A percentile compares a stretch with the other conserved stretches of the same genome.
Evolutionary conservation across 2,329 filamentous ascomycete species (phyloP).

Genomic region (Lojkania enalia): DNA sequence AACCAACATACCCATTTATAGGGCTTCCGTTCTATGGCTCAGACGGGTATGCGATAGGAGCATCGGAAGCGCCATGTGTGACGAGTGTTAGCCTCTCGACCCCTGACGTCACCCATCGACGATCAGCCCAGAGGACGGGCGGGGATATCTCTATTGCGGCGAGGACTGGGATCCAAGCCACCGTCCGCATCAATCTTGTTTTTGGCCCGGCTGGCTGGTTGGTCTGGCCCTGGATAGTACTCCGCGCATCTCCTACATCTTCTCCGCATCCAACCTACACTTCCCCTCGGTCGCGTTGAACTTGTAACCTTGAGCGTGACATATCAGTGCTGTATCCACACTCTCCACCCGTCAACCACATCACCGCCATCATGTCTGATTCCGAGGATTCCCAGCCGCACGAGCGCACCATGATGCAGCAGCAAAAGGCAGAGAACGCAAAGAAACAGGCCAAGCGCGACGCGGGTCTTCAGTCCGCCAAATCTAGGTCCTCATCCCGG

Average conservation of each 20-base stretch:
- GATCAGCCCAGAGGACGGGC: conserved; percentile 9
- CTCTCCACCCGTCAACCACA: not conserved
- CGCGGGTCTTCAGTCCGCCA: conserved; percentile 45
- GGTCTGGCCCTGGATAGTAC: conserved; percentile 17
- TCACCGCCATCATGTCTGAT: conserved; percentile 36
- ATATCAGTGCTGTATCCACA: no score
- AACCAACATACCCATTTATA: no score
- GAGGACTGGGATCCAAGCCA: conserved; percentile 7
- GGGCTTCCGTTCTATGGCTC: no score
- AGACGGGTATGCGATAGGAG: no score
- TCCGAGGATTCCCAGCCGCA: conserved; percentile 42
- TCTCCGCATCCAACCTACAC: conserved; percentile 8
- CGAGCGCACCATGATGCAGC: conserved; percentile 50
- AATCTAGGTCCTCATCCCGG: conserved; percentile 53
- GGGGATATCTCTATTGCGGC: conserved; percentile 5
- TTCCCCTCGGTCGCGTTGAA: conserved; percentile 9
- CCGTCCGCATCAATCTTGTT: conserved; percentile 40
- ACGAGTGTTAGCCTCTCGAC: no score
- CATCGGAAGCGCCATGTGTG: no score
- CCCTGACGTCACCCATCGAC: conserved; percentile 16
- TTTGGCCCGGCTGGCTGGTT: conserved; percentile 23
- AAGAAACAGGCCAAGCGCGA: conserved; percentile 46
- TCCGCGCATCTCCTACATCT: conserved; percentile 8
- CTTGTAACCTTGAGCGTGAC: no score
- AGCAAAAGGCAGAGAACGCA: conserved; percentile 50